These are phyloP conservation scores for Pseudocercospora ulei DNA, from an alignment of 2,329 filamentous ascomycete species.

Conservation along the genomic window DNA sequence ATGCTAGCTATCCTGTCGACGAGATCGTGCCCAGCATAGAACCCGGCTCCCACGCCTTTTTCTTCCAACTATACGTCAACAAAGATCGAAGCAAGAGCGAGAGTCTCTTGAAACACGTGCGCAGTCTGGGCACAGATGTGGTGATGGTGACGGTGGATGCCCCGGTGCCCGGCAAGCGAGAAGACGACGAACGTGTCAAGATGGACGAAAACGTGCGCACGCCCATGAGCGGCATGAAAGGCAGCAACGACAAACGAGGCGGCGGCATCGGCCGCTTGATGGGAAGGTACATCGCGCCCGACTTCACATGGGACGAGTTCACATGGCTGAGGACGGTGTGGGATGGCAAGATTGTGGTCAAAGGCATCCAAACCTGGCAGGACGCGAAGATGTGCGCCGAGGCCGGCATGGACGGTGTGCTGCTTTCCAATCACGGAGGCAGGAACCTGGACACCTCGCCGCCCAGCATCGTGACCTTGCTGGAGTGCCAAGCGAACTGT, in stretches of 20 bases:
- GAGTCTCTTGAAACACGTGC: slow-evolving; percentile 42
- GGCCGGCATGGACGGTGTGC: slow-evolving; percentile 40
- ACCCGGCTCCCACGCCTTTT: slow-evolving; percentile 34
- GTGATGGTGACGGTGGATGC: slow-evolving; percentile 53
- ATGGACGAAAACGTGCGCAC: slow-evolving; percentile 43
- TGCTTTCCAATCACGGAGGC: slow-evolving; percentile 47
- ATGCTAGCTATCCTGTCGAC: slow-evolving; percentile 31
- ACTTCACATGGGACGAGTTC: slow-evolving; percentile 45
- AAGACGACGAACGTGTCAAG: slow-evolving; percentile 40
- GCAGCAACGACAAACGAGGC: slow-evolving; percentile 47
- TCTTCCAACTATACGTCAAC: slow-evolving; percentile 57
- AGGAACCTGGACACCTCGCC: slow-evolving; percentile 42
- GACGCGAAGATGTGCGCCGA: slow-evolving; percentile 39
- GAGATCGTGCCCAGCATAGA: slow-evolving; percentile 28
- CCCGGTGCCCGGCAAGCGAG: slow-evolving; percentile 49
- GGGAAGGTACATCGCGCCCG: slow-evolving; percentile 50
- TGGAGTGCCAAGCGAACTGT: slow-evolving; percentile 54
- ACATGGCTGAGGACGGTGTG: slow-evolving; percentile 39
- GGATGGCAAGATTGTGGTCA: slow-evolving; percentile 39
- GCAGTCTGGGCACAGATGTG: slow-evolving; percentile 42
- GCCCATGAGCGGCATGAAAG: slow-evolving; percentile 45
- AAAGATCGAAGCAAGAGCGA: slow-evolving; percentile 47
- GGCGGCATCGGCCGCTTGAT: slow-evolving; percentile 49
- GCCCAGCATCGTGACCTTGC: slow-evolving; percentile 49
- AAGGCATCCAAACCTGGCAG: slow-evolving; percentile 37